Evolutionary conservation across 1,284 basidiomycete genomes (phyloP).

Genomic region (Malassezia sp.): DNA sequence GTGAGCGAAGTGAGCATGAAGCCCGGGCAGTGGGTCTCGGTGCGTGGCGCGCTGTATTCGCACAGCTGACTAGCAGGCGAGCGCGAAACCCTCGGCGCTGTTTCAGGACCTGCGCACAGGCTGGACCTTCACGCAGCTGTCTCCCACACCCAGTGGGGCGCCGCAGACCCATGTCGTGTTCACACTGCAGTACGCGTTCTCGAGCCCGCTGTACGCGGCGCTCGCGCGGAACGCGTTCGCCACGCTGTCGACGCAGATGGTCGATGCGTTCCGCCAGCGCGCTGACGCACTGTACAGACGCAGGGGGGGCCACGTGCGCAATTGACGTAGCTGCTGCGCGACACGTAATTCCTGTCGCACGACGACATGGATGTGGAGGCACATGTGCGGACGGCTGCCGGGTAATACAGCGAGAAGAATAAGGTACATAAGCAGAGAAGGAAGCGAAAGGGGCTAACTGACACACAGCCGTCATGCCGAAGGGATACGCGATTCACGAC

Average conservation of each 20-base stretch:
- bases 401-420: too few species aligned
- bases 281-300: slow-evolving; percentile 48
- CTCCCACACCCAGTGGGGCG: not conserved
- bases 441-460: too few species aligned
- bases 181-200: slow-evolving; percentile 66
- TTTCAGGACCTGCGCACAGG: slow-evolving; percentile 73
- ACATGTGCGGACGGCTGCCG: too few species aligned
- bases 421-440: too few species aligned
- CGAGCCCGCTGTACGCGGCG: slow-evolving; percentile 71
- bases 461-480: slow-evolving; percentile 17
- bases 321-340: too few species aligned
- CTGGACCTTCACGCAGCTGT: slow-evolving; percentile 49
- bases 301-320: not conserved
- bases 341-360: too few species aligned
- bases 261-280: slow-evolving; percentile 76
- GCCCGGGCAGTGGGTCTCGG: slow-evolving; percentile 66
- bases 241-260: slow-evolving; percentile 75
- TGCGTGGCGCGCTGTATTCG: slow-evolving; percentile 47
- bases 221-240: slow-evolving; percentile 73
- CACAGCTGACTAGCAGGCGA: slow-evolving; percentile 54
- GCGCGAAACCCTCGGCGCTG: slow-evolving; percentile 66
- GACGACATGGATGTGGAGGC: too few species aligned
- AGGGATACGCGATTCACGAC: slow-evolving; percentile 43
- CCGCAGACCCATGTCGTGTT: slow-evolving; percentile 27
- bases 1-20: slow-evolving; percentile 68